Percentiles rank a stretch among this genome's conserved stretches.
Conservation (phyloP, 768 basidiomycete genomes). For the Daedaleopsis nitida region DNA sequence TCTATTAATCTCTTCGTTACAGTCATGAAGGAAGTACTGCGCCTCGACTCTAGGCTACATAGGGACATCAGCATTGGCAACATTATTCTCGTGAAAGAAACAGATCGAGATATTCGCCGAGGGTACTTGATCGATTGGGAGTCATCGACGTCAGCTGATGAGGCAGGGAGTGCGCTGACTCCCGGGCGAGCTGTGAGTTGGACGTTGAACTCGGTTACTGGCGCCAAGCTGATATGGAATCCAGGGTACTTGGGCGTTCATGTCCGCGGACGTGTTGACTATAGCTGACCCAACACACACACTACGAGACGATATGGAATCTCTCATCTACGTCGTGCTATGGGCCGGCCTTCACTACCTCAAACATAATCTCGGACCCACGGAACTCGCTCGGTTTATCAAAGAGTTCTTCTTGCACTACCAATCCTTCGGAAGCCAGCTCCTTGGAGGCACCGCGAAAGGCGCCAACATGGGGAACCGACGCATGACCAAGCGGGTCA, state of each 20-base stretch:
- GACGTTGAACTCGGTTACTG: neutral
- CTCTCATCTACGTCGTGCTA: conserved; percentile 10
- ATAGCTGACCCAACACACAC: neutral
- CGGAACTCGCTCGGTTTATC: neutral
- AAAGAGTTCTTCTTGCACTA: neutral
- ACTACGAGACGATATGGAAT: conserved; percentile 18
- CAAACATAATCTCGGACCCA: neutral
- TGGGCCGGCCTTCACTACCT: conserved; percentile 10
- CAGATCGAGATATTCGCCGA: neutral
- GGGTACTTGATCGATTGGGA: conserved; percentile 18
- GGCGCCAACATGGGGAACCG: neutral
- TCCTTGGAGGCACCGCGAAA: neutral
- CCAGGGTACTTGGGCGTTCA: conserved; percentile 16
- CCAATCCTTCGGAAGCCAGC: neutral
- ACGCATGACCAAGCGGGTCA: neutral
- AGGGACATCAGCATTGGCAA: conserved; percentile 16
- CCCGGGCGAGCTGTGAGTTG: conserved; percentile 1
- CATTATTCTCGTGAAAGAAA: conserved; percentile 6
- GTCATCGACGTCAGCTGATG: neutral
- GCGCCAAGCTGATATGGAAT: neutral
- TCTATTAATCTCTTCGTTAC: neutral
- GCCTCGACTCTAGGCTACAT: neutral
- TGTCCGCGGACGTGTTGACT: conserved; percentile 2
- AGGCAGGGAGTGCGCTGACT: neutral
- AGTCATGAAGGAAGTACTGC: neutral